Percentiles rank a stretch among this genome's conserved stretches.
phyloP scores from a whole-genome alignment of 1,284 basidiomycete genomes.

The Hortiboletus rubellus region DNA sequence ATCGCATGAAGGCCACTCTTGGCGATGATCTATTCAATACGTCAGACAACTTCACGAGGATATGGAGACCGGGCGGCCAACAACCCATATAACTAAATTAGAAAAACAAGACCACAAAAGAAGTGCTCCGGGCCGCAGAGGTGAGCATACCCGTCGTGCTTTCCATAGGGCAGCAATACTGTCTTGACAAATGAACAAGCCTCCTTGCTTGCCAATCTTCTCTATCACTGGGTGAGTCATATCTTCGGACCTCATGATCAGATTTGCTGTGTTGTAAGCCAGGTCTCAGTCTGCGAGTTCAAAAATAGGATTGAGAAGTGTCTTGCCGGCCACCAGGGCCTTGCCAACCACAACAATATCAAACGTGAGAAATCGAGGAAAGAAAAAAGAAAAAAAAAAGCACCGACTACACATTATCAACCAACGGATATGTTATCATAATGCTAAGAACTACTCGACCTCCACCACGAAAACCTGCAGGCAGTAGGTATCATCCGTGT shows the following conservation, averaged over 20 bases:
- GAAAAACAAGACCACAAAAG: too few relatives aligned
- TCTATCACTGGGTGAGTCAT: too few relatives aligned
- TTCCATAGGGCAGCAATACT: too few relatives aligned
- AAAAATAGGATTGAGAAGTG: not conserved
- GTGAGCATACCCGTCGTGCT: too few relatives aligned
- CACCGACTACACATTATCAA: not conserved
- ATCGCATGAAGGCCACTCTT: slow-evolving; percentile 21
- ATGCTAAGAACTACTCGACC: not conserved
- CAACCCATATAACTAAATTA: too few relatives aligned
- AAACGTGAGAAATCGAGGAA: not conserved
- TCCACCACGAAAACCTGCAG: not conserved
- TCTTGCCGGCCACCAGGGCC: not conserved
- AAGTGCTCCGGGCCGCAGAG: too few relatives aligned
- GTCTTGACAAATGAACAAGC: too few relatives aligned
- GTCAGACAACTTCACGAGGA: not conserved
- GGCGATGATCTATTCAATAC: slow-evolving; percentile 19
- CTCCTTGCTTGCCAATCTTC: too few relatives aligned
- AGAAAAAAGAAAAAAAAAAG: not conserved
- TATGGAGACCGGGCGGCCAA: too few relatives aligned
- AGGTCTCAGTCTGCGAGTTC: too few relatives aligned
- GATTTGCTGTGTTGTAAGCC: not conserved
- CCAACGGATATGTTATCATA: not conserved
- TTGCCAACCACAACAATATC: not conserved
- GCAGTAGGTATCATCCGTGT: not conserved
- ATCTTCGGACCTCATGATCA: not conserved